Evolutionary conservation across 805 yeast genomes (phyloP).

Genomic region (Ogataea philodendri): DNA sequence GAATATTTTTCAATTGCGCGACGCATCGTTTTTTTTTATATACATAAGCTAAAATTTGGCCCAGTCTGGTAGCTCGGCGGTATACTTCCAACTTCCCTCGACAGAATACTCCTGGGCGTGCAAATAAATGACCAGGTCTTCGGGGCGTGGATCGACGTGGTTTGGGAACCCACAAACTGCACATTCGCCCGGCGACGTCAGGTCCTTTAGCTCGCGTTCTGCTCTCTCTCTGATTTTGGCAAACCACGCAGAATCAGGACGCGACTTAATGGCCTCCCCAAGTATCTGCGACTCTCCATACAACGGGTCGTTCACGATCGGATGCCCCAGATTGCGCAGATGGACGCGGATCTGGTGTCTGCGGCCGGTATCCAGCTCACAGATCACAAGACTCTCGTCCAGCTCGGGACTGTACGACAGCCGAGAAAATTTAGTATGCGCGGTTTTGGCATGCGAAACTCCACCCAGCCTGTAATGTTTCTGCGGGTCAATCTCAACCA

Average conservation of each 20-base stretch:
- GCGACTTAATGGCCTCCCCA: constrained; percentile 3
- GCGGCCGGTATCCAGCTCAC: constrained; percentile 48
- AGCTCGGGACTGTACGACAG: constrained; percentile 27
- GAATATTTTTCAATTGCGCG: constrained; percentile 13
- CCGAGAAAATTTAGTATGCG: constrained; percentile 22
- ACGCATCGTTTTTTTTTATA: constrained; percentile 13
- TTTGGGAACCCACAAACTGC: constrained; percentile 34
- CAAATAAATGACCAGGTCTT: constrained; percentile 39
- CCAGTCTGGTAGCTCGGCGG: constrained; percentile 29
- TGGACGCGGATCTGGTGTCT: constrained; percentile 58
- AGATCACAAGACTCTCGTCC: constrained; percentile 40
- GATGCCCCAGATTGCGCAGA: constrained; percentile 42
- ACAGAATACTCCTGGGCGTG: constrained; percentile 42
- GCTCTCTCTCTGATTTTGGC: constrained; percentile 14
- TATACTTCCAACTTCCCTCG: constrained; percentile 32
- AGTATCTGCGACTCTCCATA: constrained; percentile 20
- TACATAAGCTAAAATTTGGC: constrained; percentile 3
- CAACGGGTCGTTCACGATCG: constrained; percentile 34
- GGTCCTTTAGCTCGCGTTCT: constrained; percentile 15
- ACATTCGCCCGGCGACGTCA: constrained; percentile 28
- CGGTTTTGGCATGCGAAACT: constrained; percentile 13
- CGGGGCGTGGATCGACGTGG: constrained; percentile 31
- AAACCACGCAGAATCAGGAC: constrained; percentile 14
- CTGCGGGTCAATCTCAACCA: constrained; percentile 26
- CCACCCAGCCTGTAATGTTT: constrained; percentile 27